Evolutionary conservation across 805 yeast species (phyloP), one percentile per base, ranked within the genome.

Genomic region (Lachancea waltii): DNA sequence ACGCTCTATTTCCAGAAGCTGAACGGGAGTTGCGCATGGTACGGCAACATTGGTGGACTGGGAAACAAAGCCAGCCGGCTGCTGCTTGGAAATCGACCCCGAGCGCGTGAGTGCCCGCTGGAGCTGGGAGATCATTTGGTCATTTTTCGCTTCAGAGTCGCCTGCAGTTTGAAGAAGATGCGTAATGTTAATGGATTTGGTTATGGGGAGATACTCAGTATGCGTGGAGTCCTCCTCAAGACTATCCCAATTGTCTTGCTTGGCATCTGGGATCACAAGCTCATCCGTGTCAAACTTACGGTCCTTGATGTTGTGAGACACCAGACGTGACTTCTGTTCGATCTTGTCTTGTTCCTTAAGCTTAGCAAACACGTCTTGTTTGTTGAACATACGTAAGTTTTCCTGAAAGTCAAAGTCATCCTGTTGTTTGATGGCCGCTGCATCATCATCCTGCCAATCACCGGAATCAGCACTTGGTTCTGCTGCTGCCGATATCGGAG

Each of bases 371-470:
- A 87, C 90, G 5, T 79, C 69, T 42, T 70, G 66, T 58, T 89
- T 89, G 58, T 89, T 92, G 53, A 89, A 89, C 67, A 79, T 77
- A 17, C 80, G 80, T 45, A 89, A 68, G 54, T 83, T 85, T 10
- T 85, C 79, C 39, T 77, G 85, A 60, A 89, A 89, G 58, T 89
- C 96, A 61, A 89, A 89, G 46, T 86, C 96, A 16, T 67, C 70
- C 38, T 69, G 56, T 14, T 60, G 45, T 47, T 75, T 68, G 56
- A 75, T 70, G 42, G 66, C 62, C 40, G 62, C 47, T 22, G 76
- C 69, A 41, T 71, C 75, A 29, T 68, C 75, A 37, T 67, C 70
- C 32, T 54, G 55, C 78, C 79, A 75, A 33, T 67, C n/a, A n/a
- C n/a, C n/a, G n/a, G n/a, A n/a, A n/a, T n/a, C 73, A 3, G 66